These are phyloP conservation scores for Clavulina sp. DNA, from an alignment of 768 basidiomycete genomes.

Conservation along the genomic window DNA sequence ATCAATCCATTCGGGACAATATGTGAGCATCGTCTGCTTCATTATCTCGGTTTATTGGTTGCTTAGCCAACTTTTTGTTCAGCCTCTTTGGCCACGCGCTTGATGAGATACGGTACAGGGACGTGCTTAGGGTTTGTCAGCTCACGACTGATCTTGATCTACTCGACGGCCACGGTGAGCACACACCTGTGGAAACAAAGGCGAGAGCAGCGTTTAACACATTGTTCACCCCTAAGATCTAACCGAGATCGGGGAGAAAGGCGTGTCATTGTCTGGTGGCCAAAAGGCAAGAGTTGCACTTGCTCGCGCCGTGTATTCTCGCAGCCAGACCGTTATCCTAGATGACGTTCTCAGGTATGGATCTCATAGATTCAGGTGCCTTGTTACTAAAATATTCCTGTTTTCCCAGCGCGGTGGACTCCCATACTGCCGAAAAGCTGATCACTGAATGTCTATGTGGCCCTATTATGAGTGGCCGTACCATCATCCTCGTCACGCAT, in stretches of 20 bases:
- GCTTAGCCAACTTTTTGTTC: too few relatives aligned
- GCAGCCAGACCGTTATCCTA: slow-evolving; percentile 28
- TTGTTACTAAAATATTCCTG: not conserved
- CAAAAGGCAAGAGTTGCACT: slow-evolving; percentile 20
- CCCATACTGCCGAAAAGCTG: slow-evolving; percentile 45
- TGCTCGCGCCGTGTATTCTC: slow-evolving; percentile 27
- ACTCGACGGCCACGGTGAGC: slow-evolving; percentile 69
- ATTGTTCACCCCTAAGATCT: slow-evolving; percentile 21
- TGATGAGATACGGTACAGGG: slow-evolving; percentile 51
- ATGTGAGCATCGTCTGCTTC: slow-evolving; percentile 17
- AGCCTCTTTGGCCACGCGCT: slow-evolving; percentile 49
- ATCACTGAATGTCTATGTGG: slow-evolving; percentile 51
- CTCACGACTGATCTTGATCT: slow-evolving; percentile 63
- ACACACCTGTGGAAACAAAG: slow-evolving; percentile 13
- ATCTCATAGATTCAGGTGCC: not conserved
- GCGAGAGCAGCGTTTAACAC: not conserved
- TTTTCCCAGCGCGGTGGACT: slow-evolving; percentile 26
- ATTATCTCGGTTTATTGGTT: too few relatives aligned
- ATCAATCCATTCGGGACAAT: slow-evolving; percentile 24
- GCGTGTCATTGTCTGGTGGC: slow-evolving; percentile 14
- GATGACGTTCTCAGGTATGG: slow-evolving; percentile 24
- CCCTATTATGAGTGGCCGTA: slow-evolving; percentile 44
- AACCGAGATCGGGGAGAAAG: slow-evolving; percentile 11
- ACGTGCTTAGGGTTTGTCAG: slow-evolving; percentile 72
- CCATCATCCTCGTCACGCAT: slow-evolving; percentile 57